Evolutionary conservation across 805 yeast genomes (phyloP).

Genomic region (Ogataea dorogensis): DNA sequence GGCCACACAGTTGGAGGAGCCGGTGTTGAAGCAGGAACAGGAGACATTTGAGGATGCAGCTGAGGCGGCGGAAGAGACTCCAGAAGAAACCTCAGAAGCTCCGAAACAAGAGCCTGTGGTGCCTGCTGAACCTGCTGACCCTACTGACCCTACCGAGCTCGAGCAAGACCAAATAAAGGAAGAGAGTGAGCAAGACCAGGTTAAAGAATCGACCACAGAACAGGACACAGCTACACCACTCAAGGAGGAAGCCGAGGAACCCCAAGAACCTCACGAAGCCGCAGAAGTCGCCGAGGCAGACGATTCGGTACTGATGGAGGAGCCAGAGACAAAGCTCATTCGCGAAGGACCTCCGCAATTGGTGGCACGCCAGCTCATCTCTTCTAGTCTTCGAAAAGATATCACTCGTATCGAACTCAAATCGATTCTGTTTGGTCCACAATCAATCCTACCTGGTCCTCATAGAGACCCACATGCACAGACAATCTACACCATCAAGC

Average conservation of each 20-base stretch:
- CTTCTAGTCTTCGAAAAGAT: constrained; percentile 45
- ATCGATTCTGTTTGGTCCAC: constrained; percentile 57
- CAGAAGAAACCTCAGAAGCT: neutral
- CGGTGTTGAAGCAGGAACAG: neutral
- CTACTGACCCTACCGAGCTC: no score
- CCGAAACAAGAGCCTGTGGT: neutral
- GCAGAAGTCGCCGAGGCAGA: neutral
- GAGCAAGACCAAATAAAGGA: no score
- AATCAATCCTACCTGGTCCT: constrained; percentile 50
- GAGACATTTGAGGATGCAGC: neutral
- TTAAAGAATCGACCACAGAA: constrained; percentile 26
- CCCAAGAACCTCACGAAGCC: neutral
- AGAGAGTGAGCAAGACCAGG: constrained; percentile 34
- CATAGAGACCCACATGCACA: constrained; percentile 55
- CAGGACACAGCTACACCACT: neutral
- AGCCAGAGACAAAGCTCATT: constrained; percentile 9
- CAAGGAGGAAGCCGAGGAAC: neutral
- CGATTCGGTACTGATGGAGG: neutral
- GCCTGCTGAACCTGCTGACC: constrained; percentile 29
- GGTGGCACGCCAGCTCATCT: constrained; percentile 53
- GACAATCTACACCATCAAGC: constrained; percentile 32
- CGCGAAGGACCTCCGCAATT: constrained; percentile 71
- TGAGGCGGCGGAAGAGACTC: neutral
- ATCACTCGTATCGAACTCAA: constrained; percentile 33
- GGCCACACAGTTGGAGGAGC: no score